Evolutionary conservation across 768 basidiomycete species (phyloP), one percentile per base, ranked within the genome.

Genomic region (Lactarius sp.): DNA sequence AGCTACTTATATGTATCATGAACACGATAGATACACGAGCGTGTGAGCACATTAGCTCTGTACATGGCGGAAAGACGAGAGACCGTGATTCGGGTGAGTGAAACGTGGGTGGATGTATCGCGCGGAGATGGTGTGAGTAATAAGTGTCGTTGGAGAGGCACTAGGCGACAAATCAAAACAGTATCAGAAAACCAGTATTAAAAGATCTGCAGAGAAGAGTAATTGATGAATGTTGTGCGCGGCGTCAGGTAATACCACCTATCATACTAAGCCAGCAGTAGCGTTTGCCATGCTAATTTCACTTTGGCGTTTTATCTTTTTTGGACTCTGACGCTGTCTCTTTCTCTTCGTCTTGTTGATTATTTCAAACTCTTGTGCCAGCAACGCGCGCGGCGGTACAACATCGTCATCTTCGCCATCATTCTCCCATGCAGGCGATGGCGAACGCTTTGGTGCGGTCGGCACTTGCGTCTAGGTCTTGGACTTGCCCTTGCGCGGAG

Each of bases 71-170:
- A 27, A 36, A 18, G 33, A 31, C 12, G 3, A 2, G n/a, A 34
- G 27, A n/a, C 44, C 33, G 27, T 52, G 33, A 55, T 47, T 44
- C 2, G 20, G 31, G 14, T n/a, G 18, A 16, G 34, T n/a, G 8
- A 14, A 14, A 59, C 20, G 7, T 22, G 36, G 33, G 33, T 54
- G 52, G n/a, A 50, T 56, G 63, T 64, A 64, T 64, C 63, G 58
- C 63, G 16, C 33, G 16, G 52, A 41, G 47, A 13, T 41, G 52
- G 36, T 2, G 18, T 56, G 41, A 20, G 49, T 44, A 34, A 22
- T 42, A 60, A 54, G 64, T 65, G 37, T 65, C 59, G 64, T 59
- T 5, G 34, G 53, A 44, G n/a, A 44, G 33, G 44, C 14, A 56
- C 37, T 31, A 46, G 41, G 44, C 37, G 65, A 62, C 55, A 56